Conservation (phyloP, 2,329 filamentous ascomycete genomes). For the Calonectria hawksworthii region DNA sequence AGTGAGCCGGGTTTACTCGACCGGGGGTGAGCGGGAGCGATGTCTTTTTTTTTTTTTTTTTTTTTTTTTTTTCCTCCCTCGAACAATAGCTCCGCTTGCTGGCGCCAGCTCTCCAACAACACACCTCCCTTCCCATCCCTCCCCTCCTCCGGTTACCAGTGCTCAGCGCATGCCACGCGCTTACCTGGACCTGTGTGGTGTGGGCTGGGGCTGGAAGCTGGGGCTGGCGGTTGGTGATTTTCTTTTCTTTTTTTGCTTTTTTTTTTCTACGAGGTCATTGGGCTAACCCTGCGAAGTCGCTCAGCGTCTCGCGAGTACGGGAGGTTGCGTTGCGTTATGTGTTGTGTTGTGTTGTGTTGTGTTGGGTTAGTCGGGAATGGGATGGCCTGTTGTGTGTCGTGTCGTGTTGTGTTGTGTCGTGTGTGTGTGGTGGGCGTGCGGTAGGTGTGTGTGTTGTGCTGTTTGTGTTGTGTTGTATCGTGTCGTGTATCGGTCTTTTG, state of each 20-base stretch:
- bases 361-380: constrained; percentile 15
- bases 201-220: constrained; percentile 25
- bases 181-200: constrained; percentile 19
- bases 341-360: constrained; percentile 35
- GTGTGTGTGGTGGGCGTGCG: constrained; percentile 6
- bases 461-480: constrained; percentile 26
- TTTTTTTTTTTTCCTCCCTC: constrained; percentile 24
- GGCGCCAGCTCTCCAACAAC: constrained; percentile 39
- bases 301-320: constrained; percentile 34
- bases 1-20: constrained; percentile 13
- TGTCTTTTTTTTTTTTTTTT: constrained; percentile 36
- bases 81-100: constrained; percentile 43
- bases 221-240: constrained; percentile 32
- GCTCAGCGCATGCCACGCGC: constrained; percentile 29
- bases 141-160: constrained; percentile 30
- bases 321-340: constrained; percentile 37
- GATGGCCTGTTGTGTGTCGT: constrained; percentile 37
- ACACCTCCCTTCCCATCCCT: constrained; percentile 34
- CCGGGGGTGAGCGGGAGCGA: constrained; percentile 39
- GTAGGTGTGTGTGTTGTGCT: constrained; percentile 22
- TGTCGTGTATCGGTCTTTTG: constrained; percentile 9
- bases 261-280: constrained; percentile 30
- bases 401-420: constrained; percentile 35
- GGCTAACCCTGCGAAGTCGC: constrained; percentile 23
- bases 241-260: constrained; percentile 21